Evolutionary conservation across 2,329 filamentous ascomycete genomes (phyloP).

Genomic region (Chaetomiaceae sp.): DNA sequence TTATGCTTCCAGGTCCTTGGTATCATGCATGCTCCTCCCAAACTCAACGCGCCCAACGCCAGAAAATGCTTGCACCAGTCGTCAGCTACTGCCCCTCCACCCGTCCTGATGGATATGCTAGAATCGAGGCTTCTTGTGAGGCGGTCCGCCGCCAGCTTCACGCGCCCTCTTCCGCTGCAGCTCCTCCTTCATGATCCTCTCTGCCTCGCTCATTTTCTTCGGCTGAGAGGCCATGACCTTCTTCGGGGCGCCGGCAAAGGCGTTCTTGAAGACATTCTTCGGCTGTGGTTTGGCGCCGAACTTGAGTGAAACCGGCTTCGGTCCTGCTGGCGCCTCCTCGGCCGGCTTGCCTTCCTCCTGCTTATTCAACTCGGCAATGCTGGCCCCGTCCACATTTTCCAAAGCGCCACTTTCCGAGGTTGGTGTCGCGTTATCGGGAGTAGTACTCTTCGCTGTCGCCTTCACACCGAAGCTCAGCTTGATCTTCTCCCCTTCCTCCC

Average conservation of each 20-base stretch:
- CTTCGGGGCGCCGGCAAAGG: constrained; percentile 53
- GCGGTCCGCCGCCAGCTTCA: constrained; percentile 39
- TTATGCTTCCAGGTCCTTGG: neutral
- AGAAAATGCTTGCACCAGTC: constrained; percentile 4
- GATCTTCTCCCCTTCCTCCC: constrained; percentile 69
- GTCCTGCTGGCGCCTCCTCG: constrained; percentile 13
- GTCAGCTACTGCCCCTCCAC: too few relatives aligned
- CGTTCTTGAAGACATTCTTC: constrained; percentile 83
- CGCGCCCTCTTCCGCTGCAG: constrained; percentile 62
- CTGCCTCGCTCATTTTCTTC: constrained; percentile 83
- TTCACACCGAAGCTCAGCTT: constrained; percentile 60
- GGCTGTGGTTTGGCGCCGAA: constrained; percentile 55
- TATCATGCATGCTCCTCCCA: neutral
- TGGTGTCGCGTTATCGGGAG: constrained; percentile 1
- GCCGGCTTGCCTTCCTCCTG: constrained; percentile 15
- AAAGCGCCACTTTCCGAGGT: neutral
- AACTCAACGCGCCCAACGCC: constrained; percentile 8
- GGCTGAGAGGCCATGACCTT: constrained; percentile 57
- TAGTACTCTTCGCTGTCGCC: constrained; percentile 16
- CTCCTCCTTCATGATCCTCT: constrained; percentile 84
- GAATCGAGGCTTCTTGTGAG: constrained; percentile 48
- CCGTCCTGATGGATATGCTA: constrained; percentile 12
- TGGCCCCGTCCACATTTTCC: neutral
- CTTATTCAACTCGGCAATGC: constrained; percentile 7
- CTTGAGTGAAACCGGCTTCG: constrained; percentile 56